A percentile compares a stretch with the other conserved stretches of the same genome.
phyloP scores from a whole-genome alignment of 1,284 basidiomycete species.

The Cerioporus squamosus region DNA sequence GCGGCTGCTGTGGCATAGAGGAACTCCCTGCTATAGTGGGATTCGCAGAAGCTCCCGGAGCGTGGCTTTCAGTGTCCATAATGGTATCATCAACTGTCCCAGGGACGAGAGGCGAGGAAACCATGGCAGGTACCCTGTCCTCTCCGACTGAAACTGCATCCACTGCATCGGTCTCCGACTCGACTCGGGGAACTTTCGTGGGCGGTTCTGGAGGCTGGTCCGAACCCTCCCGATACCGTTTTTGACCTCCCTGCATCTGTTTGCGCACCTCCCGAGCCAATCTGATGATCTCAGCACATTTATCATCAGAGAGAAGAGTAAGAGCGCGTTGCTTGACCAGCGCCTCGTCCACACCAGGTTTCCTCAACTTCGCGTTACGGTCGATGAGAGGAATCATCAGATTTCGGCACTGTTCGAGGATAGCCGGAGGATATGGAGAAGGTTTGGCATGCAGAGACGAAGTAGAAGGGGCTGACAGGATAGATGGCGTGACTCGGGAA shows the following conservation, averaged over 20 bases:
- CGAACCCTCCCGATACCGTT: not conserved
- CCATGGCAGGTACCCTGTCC: not conserved
- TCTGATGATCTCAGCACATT: conserved; percentile 28
- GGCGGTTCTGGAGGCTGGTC: not conserved
- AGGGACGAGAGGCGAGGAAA: not conserved
- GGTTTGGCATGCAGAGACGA: not conserved
- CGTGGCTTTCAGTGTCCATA: not conserved
- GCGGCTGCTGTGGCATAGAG: no score
- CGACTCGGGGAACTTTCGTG: not conserved
- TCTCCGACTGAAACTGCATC: not conserved
- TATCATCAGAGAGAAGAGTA: conserved; percentile 29
- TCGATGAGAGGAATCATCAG: conserved; percentile 31
- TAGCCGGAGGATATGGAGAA: not conserved
- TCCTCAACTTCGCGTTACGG: conserved; percentile 27
- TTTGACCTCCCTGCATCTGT: conserved; percentile 23
- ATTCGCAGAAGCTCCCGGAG: not conserved
- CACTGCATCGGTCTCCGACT: not conserved
- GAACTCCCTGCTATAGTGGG: not conserved
- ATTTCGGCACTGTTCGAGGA: conserved; percentile 17
- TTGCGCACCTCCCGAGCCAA: conserved; percentile 22
- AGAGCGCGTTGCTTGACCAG: conserved; percentile 19
- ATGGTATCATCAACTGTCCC: not conserved
- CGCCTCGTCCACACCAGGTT: conserved; percentile 24
- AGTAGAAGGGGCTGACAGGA: not conserved
- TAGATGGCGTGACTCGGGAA: not conserved